Percentiles rank a stretch among this genome's conserved stretches.
phyloP scores from a whole-genome alignment of 257 asterid genomes.

The Ilex aquifolium region DNA sequence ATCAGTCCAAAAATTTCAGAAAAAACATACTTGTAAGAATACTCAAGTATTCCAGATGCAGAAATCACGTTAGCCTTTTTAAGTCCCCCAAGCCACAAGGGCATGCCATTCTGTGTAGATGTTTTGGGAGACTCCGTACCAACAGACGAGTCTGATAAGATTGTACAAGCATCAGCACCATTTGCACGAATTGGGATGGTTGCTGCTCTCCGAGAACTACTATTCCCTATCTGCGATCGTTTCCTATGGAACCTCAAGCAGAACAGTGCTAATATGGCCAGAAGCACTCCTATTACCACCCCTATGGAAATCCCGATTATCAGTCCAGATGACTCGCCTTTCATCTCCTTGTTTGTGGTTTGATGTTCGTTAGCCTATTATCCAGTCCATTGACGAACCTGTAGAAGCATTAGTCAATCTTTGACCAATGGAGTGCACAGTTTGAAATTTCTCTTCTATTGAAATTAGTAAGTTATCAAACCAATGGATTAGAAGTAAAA shows the following conservation, averaged over 20 bases:
- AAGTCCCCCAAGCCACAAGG: slow-evolving; percentile 52
- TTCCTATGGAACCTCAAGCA: slow-evolving; percentile 57
- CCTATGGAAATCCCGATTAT: slow-evolving; percentile 81
- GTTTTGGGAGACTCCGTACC: slow-evolving; percentile 78
- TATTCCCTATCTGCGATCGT: slow-evolving; percentile 63
- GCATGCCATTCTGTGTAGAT: slow-evolving; percentile 31
- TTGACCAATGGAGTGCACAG: too few relatives aligned
- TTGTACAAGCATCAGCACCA: slow-evolving; percentile 61
- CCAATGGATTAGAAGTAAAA: too few relatives aligned
- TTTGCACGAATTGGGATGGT: slow-evolving; percentile 68
- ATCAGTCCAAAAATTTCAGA: slow-evolving; percentile 4
- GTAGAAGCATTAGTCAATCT: slow-evolving; percentile 9
- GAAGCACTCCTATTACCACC: slow-evolving; percentile 70
- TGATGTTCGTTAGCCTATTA: slow-evolving; percentile 25
- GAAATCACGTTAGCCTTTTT: slow-evolving; percentile 54
- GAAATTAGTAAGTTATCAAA: too few relatives aligned
- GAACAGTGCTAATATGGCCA: slow-evolving; percentile 60
- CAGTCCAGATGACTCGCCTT: slow-evolving; percentile 53
- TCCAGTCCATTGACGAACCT: slow-evolving; percentile 32
- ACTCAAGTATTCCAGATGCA: slow-evolving; percentile 79
- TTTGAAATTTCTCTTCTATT: too few relatives aligned
- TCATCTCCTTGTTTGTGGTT: slow-evolving; percentile 44
- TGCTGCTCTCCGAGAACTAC: slow-evolving; percentile 78
- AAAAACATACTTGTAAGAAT: slow-evolving; percentile 67
- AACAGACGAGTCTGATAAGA: slow-evolving; percentile 69